phyloP scores from a whole-genome alignment of 345 rosid genomes.

The Citropsis articulata region DNA sequence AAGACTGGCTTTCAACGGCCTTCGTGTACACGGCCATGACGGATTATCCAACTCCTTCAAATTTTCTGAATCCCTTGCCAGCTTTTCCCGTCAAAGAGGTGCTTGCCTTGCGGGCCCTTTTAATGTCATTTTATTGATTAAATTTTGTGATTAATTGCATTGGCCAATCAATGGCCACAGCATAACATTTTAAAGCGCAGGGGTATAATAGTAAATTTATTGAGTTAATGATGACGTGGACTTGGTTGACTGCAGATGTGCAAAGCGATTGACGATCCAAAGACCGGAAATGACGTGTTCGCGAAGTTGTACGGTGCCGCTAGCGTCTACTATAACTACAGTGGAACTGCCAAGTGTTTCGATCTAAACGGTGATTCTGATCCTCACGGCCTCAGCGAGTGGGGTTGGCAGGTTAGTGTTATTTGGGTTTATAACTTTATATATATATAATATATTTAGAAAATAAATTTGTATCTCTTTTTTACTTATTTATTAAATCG shows the following conservation, averaged over 20 bases:
- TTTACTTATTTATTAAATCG: no score
- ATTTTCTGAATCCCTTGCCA: slow-evolving; percentile 50
- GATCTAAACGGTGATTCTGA: slow-evolving; percentile 33
- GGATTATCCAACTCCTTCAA: slow-evolving; percentile 61
- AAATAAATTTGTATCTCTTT: no score
- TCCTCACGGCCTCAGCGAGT: slow-evolving; percentile 45
- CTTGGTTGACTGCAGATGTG: slow-evolving; percentile 45
- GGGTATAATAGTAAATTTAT: neutral
- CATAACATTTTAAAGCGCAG: no score
- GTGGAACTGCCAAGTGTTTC: slow-evolving; percentile 47
- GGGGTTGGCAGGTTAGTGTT: slow-evolving; percentile 50
- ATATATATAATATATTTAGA: no score
- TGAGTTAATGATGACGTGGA: neutral
- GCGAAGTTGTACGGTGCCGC: slow-evolving; percentile 52
- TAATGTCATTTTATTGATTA: neutral
- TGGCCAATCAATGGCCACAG: no score
- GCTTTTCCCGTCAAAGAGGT: slow-evolving; percentile 62
- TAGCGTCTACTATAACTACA: slow-evolving; percentile 47
- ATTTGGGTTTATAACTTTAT: no score
- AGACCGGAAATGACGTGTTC: slow-evolving; percentile 40
- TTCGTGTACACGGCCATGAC: slow-evolving; percentile 58
- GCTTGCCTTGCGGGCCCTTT: neutral
- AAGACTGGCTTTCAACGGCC: slow-evolving; percentile 39
- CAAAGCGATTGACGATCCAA: slow-evolving; percentile 51
- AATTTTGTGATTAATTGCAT: neutral